phyloP scores from a whole-genome alignment of 148 eudicot genomes.

The Silene latifolia region DNA sequence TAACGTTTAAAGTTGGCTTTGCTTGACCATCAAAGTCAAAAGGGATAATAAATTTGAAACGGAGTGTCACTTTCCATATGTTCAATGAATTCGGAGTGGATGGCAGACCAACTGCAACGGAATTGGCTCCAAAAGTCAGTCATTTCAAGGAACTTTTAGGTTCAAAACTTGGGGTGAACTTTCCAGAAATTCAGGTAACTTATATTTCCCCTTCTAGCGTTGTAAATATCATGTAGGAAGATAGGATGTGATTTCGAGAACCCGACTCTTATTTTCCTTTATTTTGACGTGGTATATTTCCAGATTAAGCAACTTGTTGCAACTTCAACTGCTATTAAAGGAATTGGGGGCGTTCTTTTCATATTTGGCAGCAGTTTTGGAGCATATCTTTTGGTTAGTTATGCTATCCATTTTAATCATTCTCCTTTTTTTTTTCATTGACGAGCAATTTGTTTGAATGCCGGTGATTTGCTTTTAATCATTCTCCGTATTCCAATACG shows the following conservation, averaged over 20 bases:
- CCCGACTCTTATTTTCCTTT: neutral
- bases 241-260: neutral
- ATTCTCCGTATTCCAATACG: no score
- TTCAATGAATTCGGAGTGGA: conserved; percentile 71
- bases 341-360: conserved; percentile 64
- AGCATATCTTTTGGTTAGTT: conserved; percentile 66
- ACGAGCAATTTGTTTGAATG: no score
- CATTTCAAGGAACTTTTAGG: conserved; percentile 33
- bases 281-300: neutral
- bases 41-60: no score
- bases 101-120: conserved; percentile 71
- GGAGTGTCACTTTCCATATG: conserved; percentile 27
- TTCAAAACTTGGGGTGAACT: conserved; percentile 42
- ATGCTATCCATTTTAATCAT: no score
- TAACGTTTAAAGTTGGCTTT: no score
- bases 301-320: conserved; percentile 63
- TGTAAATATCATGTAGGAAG: neutral
- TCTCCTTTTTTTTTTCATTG: no score
- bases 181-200: conserved; percentile 49
- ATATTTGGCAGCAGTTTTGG: conserved; percentile 67
- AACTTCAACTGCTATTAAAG: conserved; percentile 47
- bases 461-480: no score
- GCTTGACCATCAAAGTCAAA: no score
- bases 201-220: neutral
- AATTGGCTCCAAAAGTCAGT: conserved; percentile 49